Base-by-base conservation (phyloP, 2,329 filamentous ascomycete genomes). In the Fusarium anguioides region DNA sequence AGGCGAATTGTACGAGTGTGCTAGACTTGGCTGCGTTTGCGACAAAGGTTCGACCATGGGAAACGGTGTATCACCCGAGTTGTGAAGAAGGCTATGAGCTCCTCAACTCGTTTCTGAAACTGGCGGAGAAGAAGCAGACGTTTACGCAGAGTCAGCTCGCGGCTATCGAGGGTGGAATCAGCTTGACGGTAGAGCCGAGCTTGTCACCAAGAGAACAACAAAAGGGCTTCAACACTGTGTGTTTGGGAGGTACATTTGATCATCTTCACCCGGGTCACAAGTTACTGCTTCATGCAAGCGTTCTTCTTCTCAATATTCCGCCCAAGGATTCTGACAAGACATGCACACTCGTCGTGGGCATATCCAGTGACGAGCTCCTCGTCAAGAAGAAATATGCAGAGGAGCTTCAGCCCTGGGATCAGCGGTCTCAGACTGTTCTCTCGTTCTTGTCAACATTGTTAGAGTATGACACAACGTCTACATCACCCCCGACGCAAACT, bases 201-300 rank as follows among this genome's bases (percentile, higher is more conserved):
- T 36, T 31, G 10, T 27, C 40, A 2, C 36, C 45, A 6, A n/a
- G 39, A n/a, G 42, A 60, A 3, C 49, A 64, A 5, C 52, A 56
- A 7, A 50, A 52, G 4, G 69, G 71, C 1, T 78, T 78, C 61
- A 59, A 62, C 5, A 74, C 67, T 4, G 91, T 96, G 47, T 92
- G 91, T 50, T 87, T 98, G 14, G 96, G 95, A 27, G 96, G 96
- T 11, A 99, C 96, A 0, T 99, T 98, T 79, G 96, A 99, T 77
- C 94, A 98, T 78, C 86, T 99, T 21, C 96, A 99, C 76, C 89
- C 92, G 6, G 96, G 96, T 8, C 96, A 99, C 81, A 99, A 98
- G 80, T 84, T 98, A n/a, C 86, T 99, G 20, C 86, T 99, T 20
- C 94, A 94, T n/a, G 94, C 94, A 63, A 92, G 91, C 1, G 87